phyloP scores from a whole-genome alignment of 2,329 filamentous ascomycete genomes.

The Beauveria brongniartii region DNA sequence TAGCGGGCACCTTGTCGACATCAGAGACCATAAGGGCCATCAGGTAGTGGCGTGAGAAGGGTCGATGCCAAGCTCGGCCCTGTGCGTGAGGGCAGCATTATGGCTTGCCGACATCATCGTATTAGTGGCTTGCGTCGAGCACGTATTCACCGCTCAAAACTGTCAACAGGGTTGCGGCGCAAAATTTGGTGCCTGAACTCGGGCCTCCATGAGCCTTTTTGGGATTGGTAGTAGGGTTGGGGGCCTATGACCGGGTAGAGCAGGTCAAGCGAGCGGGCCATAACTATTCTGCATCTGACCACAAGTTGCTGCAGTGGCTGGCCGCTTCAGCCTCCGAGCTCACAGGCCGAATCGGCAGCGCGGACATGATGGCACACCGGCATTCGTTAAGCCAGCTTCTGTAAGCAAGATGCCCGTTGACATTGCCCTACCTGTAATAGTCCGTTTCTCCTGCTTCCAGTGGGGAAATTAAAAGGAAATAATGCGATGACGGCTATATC shows the following conservation, averaged over 20 bases:
- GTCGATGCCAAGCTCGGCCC: neutral
- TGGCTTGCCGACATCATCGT: neutral
- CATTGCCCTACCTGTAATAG: neutral
- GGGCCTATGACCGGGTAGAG: neutral
- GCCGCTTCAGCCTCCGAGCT: neutral
- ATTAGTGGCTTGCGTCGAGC: neutral
- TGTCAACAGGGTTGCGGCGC: neutral
- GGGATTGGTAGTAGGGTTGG: neutral
- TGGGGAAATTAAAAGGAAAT: neutral
- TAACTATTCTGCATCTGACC: neutral
- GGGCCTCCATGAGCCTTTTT: neutral
- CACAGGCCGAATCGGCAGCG: neutral
- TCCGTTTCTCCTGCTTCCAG: neutral
- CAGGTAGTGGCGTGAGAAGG: conserved; percentile 1
- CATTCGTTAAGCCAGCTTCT: too few species aligned
- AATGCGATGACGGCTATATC: neutral
- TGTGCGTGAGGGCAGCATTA: neutral
- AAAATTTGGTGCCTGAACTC: neutral
- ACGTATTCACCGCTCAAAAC: neutral
- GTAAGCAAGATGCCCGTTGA: neutral
- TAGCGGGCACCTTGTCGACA: neutral
- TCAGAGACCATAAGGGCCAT: neutral
- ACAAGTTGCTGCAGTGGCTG: neutral
- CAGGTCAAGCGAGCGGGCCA: neutral
- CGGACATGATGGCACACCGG: neutral